Percentiles rank a stretch among this genome's conserved stretches.
Evolutionary conservation across 345 rosid species (phyloP).

Genomic region (Triadica sebifera): DNA sequence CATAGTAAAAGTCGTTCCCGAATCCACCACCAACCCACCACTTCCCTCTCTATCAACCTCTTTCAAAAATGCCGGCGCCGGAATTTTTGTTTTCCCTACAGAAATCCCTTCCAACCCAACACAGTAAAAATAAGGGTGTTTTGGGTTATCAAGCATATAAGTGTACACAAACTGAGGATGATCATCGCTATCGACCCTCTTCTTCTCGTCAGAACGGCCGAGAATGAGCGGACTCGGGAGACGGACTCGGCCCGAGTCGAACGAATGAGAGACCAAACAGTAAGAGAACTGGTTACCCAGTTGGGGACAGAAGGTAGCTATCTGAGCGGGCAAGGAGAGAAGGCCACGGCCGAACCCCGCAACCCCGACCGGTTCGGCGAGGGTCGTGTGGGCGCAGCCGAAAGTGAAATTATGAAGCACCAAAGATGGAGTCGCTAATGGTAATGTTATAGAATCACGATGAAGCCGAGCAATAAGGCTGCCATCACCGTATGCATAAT

Average conservation of each 20-base stretch:
- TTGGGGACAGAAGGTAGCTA: conserved; percentile 53
- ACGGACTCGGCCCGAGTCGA: conserved; percentile 59
- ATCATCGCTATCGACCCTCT: conserved; percentile 14
- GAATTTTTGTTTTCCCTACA: conserved; percentile 62
- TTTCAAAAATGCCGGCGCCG: conserved; percentile 55
- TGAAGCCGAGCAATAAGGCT: conserved; percentile 66
- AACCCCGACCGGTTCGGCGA: conserved; percentile 90
- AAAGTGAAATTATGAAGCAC: conserved; percentile 66
- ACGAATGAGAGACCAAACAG: conserved; percentile 84
- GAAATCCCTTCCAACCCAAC: conserved; percentile 82
- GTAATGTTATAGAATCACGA: conserved; percentile 54
- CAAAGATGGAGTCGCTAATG: conserved; percentile 38
- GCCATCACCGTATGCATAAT: conserved; percentile 95
- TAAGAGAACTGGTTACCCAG: conserved; percentile 82
- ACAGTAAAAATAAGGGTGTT: conserved; percentile 82
- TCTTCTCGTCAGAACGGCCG: conserved; percentile 62
- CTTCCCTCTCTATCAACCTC: conserved; percentile 53
- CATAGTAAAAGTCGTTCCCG: conserved; percentile 96
- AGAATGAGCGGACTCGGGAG: conserved; percentile 87
- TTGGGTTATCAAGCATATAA: conserved; percentile 63
- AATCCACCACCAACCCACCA: conserved; percentile 91
- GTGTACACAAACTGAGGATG: conserved; percentile 55
- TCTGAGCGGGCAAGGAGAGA: conserved; percentile 82
- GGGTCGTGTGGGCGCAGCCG: conserved; percentile 82
- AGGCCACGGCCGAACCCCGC: conserved; percentile 93